These are phyloP conservation scores for Purshia tridentata DNA, from an alignment of 306 rosid genomes.

Conservation along the genomic window DNA sequence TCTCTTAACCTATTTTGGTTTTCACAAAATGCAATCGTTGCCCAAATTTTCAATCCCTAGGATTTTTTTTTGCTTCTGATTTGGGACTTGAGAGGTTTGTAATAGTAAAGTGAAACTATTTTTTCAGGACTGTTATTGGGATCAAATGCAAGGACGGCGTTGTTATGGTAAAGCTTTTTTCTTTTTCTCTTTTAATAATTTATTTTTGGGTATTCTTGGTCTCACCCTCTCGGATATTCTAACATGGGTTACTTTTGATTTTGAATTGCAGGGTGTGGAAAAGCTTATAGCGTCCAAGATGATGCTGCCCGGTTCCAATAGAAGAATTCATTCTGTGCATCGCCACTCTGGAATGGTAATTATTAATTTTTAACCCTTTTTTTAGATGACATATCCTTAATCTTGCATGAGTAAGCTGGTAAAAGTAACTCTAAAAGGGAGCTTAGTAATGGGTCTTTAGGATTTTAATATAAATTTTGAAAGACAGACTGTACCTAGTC, in stretches of 20 bases:
- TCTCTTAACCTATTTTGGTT: background rate
- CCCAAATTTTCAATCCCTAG: background rate
- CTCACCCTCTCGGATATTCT: background rate
- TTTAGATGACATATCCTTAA: too few species aligned
- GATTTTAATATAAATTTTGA: too few species aligned
- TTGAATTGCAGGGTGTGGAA: slow-evolving; percentile 73
- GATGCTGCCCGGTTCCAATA: slow-evolving; percentile 97
- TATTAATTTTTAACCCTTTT: background rate
- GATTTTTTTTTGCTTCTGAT: background rate
- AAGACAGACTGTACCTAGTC: background rate
- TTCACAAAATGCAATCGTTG: background rate
- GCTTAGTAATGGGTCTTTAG: too few species aligned
- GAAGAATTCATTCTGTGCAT: slow-evolving; percentile 92
- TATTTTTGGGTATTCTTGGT: background rate
- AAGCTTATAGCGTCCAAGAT: slow-evolving; percentile 92
- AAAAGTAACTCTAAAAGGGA: too few species aligned
- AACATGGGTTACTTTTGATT: slow-evolving; percentile 14
- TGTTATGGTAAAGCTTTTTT: slow-evolving; percentile 57
- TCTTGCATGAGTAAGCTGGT: too few species aligned
- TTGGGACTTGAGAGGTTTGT: background rate
- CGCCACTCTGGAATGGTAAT: slow-evolving; percentile 94
- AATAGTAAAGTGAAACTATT: slow-evolving; percentile 14
- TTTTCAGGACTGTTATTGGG: slow-evolving; percentile 90
- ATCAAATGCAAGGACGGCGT: slow-evolving; percentile 96
- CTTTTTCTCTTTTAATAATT: background rate